A percentile compares a stretch with the other conserved stretches of the same genome.
These are phyloP conservation scores for Amanita muscaria DNA, from an alignment of 768 basidiomycete species.

Conservation along the genomic window DNA sequence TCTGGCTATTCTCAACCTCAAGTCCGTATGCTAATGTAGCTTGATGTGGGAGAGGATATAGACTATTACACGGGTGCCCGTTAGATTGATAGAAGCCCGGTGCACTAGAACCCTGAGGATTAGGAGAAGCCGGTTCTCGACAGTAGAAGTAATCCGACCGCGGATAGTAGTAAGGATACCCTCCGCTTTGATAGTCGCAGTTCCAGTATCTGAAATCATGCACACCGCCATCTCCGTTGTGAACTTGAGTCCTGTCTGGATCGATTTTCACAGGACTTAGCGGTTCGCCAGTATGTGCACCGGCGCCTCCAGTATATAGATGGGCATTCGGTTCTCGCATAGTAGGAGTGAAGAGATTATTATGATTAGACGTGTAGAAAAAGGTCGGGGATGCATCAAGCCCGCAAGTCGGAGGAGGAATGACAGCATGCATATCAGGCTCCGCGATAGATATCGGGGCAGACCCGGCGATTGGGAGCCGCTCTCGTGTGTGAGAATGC, in stretches of 20 bases:
- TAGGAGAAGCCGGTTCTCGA: conserved; percentile 9
- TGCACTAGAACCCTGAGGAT: neutral
- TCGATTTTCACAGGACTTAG: neutral
- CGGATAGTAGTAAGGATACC: conserved; percentile 9
- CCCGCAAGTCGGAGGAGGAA: conserved; percentile 7
- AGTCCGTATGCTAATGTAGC: neutral
- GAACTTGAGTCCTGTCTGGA: conserved; percentile 1
- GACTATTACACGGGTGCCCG: neutral
- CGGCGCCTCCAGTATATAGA: neutral
- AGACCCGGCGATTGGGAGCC: conserved; percentile 20
- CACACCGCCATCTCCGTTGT: neutral
- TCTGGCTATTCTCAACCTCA: conserved; percentile 5
- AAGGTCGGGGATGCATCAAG: conserved; percentile 22
- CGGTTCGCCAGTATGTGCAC: neutral
- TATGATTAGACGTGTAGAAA: conserved; percentile 25
- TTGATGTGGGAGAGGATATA: conserved; percentile 4
- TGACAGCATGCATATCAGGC: no score
- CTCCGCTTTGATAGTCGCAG: conserved; percentile 10
- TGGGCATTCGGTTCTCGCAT: conserved; percentile 3
- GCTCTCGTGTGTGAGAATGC: conserved; percentile 27
- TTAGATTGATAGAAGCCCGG: conserved; percentile 3
- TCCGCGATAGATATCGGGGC: no score
- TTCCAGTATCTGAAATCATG: conserved; percentile 13
- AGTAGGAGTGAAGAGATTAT: conserved; percentile 3
- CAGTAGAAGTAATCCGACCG: conserved; percentile 21